Percentiles rank a stretch among this genome's conserved stretches.
Conservation (phyloP, 169 alveolate species). For the Plasmodium yoelii region DNA sequence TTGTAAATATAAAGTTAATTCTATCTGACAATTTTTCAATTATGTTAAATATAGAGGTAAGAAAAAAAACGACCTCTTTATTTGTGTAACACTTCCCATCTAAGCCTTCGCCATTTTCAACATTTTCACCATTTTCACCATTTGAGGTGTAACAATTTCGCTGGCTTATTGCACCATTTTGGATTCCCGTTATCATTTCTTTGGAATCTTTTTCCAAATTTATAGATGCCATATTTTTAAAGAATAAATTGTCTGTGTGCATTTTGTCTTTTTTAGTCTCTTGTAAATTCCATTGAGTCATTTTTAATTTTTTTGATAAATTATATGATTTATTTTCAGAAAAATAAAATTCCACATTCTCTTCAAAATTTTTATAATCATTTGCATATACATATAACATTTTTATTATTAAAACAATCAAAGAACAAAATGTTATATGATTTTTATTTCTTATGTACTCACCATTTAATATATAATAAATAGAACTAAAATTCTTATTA, state of each 20-base stretch:
- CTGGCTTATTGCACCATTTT: background rate
- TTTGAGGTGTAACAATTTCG: background rate
- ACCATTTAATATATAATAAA: constrained; percentile 16
- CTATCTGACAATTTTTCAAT: constrained; percentile 43
- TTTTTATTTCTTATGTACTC: constrained; percentile 51
- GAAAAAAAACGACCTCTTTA: constrained; percentile 23
- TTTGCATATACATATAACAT: constrained; percentile 43
- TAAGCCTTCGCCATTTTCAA: background rate
- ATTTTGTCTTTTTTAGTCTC: no score
- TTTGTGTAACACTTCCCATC: no score
- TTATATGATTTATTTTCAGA: background rate
- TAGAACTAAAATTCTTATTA: constrained; percentile 34
- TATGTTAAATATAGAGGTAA: constrained; percentile 25
- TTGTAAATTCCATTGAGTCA: background rate
- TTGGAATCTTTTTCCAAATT: background rate
- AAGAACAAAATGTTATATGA: constrained; percentile 50
- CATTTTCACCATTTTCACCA: background rate
- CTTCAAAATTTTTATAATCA: background rate
- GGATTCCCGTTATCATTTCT: background rate
- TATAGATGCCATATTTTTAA: background rate
- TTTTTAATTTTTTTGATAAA: background rate
- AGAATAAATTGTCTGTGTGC: no score
- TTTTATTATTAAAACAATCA: constrained; percentile 52
- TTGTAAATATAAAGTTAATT: constrained; percentile 47
- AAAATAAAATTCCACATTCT: background rate